phyloP scores from a whole-genome alignment of 495 filamentous ascomycete species.

The Daldinia decipiens region DNA sequence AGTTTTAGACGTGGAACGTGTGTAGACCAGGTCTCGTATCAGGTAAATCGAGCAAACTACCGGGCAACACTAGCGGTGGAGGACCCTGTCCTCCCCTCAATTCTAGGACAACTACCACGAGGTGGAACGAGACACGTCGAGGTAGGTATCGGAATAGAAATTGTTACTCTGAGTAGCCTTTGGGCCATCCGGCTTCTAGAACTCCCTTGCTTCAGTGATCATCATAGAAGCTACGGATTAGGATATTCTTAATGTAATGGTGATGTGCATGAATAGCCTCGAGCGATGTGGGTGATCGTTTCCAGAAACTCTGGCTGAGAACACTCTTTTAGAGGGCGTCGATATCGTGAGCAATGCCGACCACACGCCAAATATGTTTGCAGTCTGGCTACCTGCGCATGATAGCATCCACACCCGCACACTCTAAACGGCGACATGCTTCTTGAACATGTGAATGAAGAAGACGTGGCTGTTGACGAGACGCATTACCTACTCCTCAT shows the following conservation, averaged over 20 bases:
- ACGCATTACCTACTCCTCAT: constrained; percentile 33
- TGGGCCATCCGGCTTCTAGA: constrained; percentile 10
- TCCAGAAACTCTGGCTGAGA: constrained; percentile 2
- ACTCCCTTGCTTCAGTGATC: constrained; percentile 12
- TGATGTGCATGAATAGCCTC: constrained; percentile 34
- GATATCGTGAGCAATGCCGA: constrained; percentile 35
- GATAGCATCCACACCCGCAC: constrained; percentile 32
- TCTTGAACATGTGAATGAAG: constrained; percentile 28
- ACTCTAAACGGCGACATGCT: constrained; percentile 16
- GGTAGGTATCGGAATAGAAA: constrained; percentile 1
- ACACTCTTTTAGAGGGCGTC: constrained; percentile 13
- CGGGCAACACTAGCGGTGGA: constrained; percentile 22
- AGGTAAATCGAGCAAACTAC: constrained; percentile 5
- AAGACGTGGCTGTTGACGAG: constrained; percentile 39
- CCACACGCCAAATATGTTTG: constrained; percentile 36
- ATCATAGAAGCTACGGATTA: constrained; percentile 22
- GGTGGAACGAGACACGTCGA: constrained; percentile 11
- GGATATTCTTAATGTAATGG: constrained; percentile 31
- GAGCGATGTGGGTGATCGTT: constrained; percentile 19
- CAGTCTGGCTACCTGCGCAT: constrained; percentile 22
- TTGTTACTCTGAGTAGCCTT: background rate
- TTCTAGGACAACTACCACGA: constrained; percentile 4
- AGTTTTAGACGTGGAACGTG: constrained; percentile 8
- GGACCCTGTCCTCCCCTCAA: constrained; percentile 14
- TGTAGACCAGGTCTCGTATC: constrained; percentile 13